Evolutionary conservation across 2,329 filamentous ascomycete genomes (phyloP), one percentile per base, ranked within the genome.

Genomic region (Fusarium sp.): DNA sequence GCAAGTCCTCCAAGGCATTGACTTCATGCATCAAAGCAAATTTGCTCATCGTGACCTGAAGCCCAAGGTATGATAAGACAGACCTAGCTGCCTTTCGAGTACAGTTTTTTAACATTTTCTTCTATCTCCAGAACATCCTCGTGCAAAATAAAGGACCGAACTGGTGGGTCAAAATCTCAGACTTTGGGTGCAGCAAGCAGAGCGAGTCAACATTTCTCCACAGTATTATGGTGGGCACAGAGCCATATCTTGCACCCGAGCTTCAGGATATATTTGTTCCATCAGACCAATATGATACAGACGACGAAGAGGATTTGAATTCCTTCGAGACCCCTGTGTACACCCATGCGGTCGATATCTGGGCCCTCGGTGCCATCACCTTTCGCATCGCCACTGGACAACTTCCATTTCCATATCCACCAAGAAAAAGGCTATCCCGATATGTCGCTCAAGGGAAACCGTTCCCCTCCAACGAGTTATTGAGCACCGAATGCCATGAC

Each of bases 111-210:
- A 17, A 37, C 6, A 8, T 0, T 35, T 35, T 15, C 1, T 2
- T 4, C 35, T 4, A 15, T 35, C 35, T 17, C 6, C 7, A 69
- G 66, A 65, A 69, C 58, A 65, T 69, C 10, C 66, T 69, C 15
- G 56, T 69, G 0, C 25, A 61, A 14, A 22, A 65, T 2, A 20
- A 30, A 12, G 56, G 62, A 1, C 62, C 66, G 2, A 61, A 50
- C n/a, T 69, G 66, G 66, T 61, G 62, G 62, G 66, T 69, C 1
- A 65, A 65, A 30, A 57, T 69, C 8, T 47, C 33, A 3, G 66
- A 68, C 11, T 63, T 68, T 15, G 66, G 66, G 11, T 43, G 35
- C 20, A 50, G 50, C 52, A 58, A 68, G 12, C 65, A 59, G 17
- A 58, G 38, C 17, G 50, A 59, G 25, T 30, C 33, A 1, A 59